Evolutionary conservation across 495 filamentous ascomycete species (phyloP), one percentile per base, ranked within the genome.

Genomic region (Pyronema domesticum): DNA sequence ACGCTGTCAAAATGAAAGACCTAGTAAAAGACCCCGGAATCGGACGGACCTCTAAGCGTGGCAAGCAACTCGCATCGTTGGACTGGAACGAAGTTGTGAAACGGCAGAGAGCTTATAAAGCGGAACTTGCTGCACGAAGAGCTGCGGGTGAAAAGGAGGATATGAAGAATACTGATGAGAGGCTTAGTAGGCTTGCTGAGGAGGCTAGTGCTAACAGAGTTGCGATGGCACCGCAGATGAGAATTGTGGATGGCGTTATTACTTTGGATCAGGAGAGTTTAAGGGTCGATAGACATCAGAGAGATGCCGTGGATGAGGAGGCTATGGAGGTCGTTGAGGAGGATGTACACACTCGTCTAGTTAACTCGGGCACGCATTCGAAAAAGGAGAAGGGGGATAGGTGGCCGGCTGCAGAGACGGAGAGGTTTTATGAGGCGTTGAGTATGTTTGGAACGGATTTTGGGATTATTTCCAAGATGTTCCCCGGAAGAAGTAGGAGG

Each of bases 371-470:
- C 10, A 84, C 82, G 10, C 89, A 77, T 62, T 73, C 85, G 37
- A 86, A 84, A 55, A 76, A 75, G 3, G 75, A 81, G 49, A 80
- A 82, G 62, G 75, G 78, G 10, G 76, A 85, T 53, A 73, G 76
- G 3, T 98, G 91, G 91, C 77, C 79, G 47, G 76, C 79, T 18
- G 80, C 80, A 8, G 72, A 80, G 46, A 94, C 85, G 3, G 85
- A 89, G 34, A 69, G 79, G 30, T 96, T 96, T 69, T 96, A 94
- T 65, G 73, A 83, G 15, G 82, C 82, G 0, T 71, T 98, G 1
- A 71, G 76, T 30, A 86, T 85, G 76, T 95, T 93, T 64, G 93
- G 91, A 30, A 95, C 88, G 0, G 88, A 96, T 65, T 96, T 96
- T 65, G 77, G 80, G 67, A 83, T 86, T 59, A 93, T 98, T 61